Evolutionary conservation across 1,284 basidiomycete species (phyloP).

Genomic region (Rhizoctonia solani): DNA sequence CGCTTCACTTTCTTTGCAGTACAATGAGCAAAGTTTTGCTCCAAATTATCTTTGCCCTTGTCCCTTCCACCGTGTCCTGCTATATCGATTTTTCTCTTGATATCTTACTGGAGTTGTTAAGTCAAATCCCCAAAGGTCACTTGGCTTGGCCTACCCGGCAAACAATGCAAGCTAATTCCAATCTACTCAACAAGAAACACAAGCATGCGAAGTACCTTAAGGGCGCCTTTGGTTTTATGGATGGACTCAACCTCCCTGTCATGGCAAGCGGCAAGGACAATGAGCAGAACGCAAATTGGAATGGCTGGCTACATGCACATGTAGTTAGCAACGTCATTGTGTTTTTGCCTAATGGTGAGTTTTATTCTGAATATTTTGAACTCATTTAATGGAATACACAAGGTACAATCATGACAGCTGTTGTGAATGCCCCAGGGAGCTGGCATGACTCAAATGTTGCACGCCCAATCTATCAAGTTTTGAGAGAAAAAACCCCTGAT

Average conservation of each 20-base stretch:
- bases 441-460: background rate
- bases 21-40: constrained; percentile 50
- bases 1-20: constrained; percentile 53
- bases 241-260: constrained; percentile 44
- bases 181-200: background rate
- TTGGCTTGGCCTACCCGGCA: background rate
- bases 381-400: background rate
- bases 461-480: background rate
- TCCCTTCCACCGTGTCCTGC: constrained; percentile 42
- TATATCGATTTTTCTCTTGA: constrained; percentile 49
- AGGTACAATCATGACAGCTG: background rate
- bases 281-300: constrained; percentile 55
- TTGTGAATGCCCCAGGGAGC: background rate
- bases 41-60: constrained; percentile 48
- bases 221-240: constrained; percentile 39
- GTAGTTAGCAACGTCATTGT: constrained; percentile 48
- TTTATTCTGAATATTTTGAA: background rate
- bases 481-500: background rate
- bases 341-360: constrained; percentile 40
- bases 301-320: constrained; percentile 54
- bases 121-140: constrained; percentile 43
- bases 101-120: constrained; percentile 46
- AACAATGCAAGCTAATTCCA: background rate
- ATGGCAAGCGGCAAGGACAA: constrained; percentile 46
- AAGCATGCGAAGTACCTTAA: background rate